A percentile compares a stretch with the other conserved stretches of the same genome.
Evolutionary conservation across 306 rosid genomes (phyloP).

Genomic region (Heteromeles arbutifolia): DNA sequence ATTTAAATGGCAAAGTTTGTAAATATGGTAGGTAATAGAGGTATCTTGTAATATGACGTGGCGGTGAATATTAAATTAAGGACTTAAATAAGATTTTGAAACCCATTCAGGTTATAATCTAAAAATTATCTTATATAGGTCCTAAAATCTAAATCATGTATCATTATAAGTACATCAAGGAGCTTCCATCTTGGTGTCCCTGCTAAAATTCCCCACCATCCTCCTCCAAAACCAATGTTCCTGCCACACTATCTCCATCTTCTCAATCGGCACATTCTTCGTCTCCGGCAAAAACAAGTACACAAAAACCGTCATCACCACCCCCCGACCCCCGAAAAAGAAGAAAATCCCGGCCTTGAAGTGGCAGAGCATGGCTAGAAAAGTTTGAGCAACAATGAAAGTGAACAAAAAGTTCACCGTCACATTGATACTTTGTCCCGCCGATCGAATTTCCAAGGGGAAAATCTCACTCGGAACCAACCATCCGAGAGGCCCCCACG

Average conservation of each 20-base stretch:
- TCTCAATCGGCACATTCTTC: constrained; percentile 50
- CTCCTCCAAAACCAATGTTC: constrained; percentile 57
- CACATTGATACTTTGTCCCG: constrained; percentile 49
- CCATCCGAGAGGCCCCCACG: constrained; percentile 74
- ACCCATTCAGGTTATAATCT: too few species aligned
- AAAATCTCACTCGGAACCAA: constrained; percentile 63
- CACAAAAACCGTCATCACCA: constrained; percentile 52
- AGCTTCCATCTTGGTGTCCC: not conserved
- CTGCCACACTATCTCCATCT: constrained; percentile 53
- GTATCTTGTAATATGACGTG: too few species aligned
- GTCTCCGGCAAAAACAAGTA: constrained; percentile 53
- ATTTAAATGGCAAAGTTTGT: too few species aligned
- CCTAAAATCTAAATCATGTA: too few species aligned
- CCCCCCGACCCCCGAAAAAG: constrained; percentile 60
- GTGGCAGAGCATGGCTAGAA: constrained; percentile 52
- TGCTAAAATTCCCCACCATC: constrained; percentile 22
- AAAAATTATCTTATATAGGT: too few species aligned
- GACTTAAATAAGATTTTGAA: too few species aligned
- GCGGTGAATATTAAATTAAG: too few species aligned
- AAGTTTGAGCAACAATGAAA: constrained; percentile 56
- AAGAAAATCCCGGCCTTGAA: constrained; percentile 55
- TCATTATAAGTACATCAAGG: not conserved
- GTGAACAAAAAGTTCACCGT: constrained; percentile 51
- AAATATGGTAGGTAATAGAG: too few species aligned
- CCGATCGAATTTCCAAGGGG: constrained; percentile 53